phyloP scores from a whole-genome alignment of 805 yeast genomes.

The Pichia cephalocereana region DNA sequence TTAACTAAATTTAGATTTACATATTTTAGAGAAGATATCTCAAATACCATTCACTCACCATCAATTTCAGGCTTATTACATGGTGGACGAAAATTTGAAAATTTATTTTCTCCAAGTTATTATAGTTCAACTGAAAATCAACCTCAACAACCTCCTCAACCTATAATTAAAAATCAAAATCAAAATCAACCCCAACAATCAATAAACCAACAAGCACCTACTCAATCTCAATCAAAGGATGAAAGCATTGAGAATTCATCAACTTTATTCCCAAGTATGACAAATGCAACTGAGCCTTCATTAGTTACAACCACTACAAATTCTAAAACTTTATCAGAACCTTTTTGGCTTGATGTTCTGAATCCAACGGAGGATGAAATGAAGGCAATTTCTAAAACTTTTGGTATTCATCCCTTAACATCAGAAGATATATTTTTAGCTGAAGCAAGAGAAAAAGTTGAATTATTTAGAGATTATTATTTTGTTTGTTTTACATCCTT shows the following conservation, averaged over 20 bases:
- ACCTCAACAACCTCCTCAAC: neutral
- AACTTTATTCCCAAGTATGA: neutral
- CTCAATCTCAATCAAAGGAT: neutral
- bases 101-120: constrained; percentile 46
- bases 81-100: constrained; percentile 42
- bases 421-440: constrained; percentile 92
- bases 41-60: constrained; percentile 85
- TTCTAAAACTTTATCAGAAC: constrained; percentile 20
- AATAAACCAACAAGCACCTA: too few species aligned
- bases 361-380: constrained; percentile 96
- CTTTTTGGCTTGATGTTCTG: constrained; percentile 90
- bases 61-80: constrained; percentile 73
- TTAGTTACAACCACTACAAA: neutral
- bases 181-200: too few species aligned
- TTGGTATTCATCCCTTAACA: constrained; percentile 93
- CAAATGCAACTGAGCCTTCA: neutral
- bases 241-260: neutral
- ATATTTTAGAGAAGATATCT: constrained; percentile 83
- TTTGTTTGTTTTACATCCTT: constrained; percentile 83
- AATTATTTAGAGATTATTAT: constrained; percentile 82
- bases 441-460: constrained; percentile 93
- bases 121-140: constrained; percentile 13
- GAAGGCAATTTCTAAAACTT: constrained; percentile 83
- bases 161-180: too few species aligned
- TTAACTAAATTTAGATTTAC: constrained; percentile 67